Conservation (phyloP, 345 rosid species). For the Lepidium aucheri region DNA sequence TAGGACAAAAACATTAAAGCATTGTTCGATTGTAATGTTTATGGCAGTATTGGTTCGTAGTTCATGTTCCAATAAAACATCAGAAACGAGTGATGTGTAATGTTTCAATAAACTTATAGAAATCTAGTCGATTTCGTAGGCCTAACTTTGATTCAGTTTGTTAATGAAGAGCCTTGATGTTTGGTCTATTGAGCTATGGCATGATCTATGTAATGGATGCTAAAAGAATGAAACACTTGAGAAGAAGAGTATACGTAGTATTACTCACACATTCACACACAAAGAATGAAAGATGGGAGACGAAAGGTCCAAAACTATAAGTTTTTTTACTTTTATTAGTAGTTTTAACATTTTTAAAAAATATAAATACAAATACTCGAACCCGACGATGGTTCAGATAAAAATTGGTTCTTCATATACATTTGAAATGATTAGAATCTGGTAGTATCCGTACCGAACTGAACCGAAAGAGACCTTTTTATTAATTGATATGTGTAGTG, state of each 20-base stretch:
- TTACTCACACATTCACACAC: slow-evolving; percentile 2
- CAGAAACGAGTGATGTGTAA: background rate
- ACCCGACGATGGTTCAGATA: too few species aligned
- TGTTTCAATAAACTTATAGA: background rate
- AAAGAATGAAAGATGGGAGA: background rate
- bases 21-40: background rate
- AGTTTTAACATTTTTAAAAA: too few species aligned
- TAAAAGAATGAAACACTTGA: background rate
- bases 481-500: too few species aligned
- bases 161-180: background rate
- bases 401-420: too few species aligned
- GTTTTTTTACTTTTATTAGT: too few species aligned
- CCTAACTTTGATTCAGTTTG: background rate
- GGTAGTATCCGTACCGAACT: too few species aligned
- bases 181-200: background rate
- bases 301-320: background rate
- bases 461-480: too few species aligned
- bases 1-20: background rate
- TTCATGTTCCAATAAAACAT: background rate
- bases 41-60: background rate
- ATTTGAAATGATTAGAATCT: too few species aligned
- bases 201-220: background rate
- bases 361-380: too few species aligned
- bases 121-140: background rate
- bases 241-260: background rate